These are phyloP conservation scores for Linnemannia exigua DNA, from an alignment of 192 early-diverging fungal genomes.

Conservation along the genomic window DNA sequence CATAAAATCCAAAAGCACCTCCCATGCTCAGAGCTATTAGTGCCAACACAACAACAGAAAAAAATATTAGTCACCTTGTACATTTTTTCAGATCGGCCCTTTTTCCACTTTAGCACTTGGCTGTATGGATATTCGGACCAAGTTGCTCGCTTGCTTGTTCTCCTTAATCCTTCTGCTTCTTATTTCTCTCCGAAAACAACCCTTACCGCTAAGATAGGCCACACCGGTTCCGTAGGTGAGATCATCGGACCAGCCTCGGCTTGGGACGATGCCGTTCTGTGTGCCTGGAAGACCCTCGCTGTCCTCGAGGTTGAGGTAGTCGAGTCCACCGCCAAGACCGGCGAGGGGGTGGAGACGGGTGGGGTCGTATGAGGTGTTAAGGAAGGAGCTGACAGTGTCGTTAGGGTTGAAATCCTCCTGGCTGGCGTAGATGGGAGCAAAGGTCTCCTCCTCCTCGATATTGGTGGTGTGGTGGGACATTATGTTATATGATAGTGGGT, in stretches of 20 bases:
- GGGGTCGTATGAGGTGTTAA: slow-evolving; percentile 60
- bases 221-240: slow-evolving; percentile 89
- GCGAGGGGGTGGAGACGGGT: slow-evolving; percentile 64
- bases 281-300: slow-evolving; percentile 48
- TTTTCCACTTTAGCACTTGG: neutral
- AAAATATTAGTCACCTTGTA: slow-evolving; percentile 4
- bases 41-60: neutral
- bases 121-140: neutral
- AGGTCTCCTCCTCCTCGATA: slow-evolving; percentile 54
- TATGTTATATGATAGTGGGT: slow-evolving; percentile 12
- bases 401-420: slow-evolving; percentile 59
- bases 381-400: slow-evolving; percentile 66
- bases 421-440: slow-evolving; percentile 51
- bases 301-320: slow-evolving; percentile 68
- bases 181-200: neutral
- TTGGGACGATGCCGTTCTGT: slow-evolving; percentile 70
- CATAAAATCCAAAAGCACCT: slow-evolving; percentile 81
- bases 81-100: neutral
- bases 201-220: slow-evolving; percentile 77
- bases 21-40: slow-evolving; percentile 69
- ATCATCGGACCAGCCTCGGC: slow-evolving; percentile 84
- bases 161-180: neutral
- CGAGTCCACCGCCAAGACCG: slow-evolving; percentile 67
- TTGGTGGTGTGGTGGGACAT: slow-evolving; percentile 48
- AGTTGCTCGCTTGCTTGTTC: neutral